Base-by-base conservation (phyloP, 345 rosid species). In the Draba incana region DNA sequence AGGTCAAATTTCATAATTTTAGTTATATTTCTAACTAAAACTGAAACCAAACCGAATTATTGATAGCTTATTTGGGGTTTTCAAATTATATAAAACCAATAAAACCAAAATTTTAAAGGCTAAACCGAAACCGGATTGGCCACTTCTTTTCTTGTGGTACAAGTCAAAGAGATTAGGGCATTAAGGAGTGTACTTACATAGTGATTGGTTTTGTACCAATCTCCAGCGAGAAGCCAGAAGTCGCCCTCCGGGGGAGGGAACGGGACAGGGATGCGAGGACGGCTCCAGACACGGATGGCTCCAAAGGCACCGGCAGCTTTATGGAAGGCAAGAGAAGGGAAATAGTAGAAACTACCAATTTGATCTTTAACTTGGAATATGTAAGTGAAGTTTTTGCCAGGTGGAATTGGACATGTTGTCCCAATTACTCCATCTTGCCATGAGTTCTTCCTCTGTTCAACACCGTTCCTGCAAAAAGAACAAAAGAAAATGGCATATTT, bases 271-370 rank as follows among this genome's bases (percentile, higher is more conserved):
- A 94, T 94, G 46, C 48, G 73, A 10, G 97, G 96, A 5, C 92
- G 94, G 72, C 96, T 94, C 77, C 90, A 87, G 16, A 94, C 82
- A 51, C 95, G 83, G 57, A 94, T 87, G 45, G 86, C 81, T 37
- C 99, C 99, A 25, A 78, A 91, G 4, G 83, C 97, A 38, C 99
- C 99, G 3, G 97, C 99, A 11, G 97, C 97, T 80, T 90, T 91
- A 69, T 94, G 98, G 79, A 93, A 84, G 45, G 71, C 81, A 50
- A 90, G 82, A 24, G 97, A 93, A 10, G 98, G 97, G 79, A 85
- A 90, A 71, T 93, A 93, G 77, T 77, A 93, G 80, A 79, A 87
- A 70, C 88, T 93, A 35, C 97, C 98, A 2, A 93, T 93, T 67
- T 93, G 98, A 50, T 93, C 99, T 77, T 94, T 93, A 8, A 84